Evolutionary conservation across 2,329 filamentous ascomycete species (phyloP).

Genomic region (Colletotrichum simmondsii): DNA sequence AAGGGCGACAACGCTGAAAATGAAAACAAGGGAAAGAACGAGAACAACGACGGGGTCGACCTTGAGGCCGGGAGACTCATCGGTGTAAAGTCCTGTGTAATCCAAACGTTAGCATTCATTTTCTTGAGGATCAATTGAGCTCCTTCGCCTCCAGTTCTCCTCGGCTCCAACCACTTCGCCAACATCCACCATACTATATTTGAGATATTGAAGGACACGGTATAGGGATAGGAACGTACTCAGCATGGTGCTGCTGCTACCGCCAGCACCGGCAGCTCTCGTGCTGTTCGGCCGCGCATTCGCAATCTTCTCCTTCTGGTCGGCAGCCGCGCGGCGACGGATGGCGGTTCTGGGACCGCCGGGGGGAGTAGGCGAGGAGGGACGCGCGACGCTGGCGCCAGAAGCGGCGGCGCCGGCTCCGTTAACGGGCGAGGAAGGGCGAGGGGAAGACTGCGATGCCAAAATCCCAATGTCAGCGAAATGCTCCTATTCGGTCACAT

Average conservation of each 20-base stretch:
- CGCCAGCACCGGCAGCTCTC: conserved; percentile 90
- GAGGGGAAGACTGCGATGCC: conserved; percentile 63
- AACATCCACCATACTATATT: not conserved
- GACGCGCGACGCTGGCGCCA: conserved; percentile 78
- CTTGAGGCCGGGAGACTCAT: conserved; percentile 96
- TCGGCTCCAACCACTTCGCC: not conserved
- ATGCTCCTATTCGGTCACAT: not conserved
- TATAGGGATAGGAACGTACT: conserved; percentile 67
- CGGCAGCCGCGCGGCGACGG: conserved; percentile 92
- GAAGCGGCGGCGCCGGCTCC: conserved; percentile 64
- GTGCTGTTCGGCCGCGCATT: conserved; percentile 95
- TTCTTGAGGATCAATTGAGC: not conserved
- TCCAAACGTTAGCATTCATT: conserved; percentile 40
- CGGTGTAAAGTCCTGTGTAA: conserved; percentile 86
- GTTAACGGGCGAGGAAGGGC: conserved; percentile 68
- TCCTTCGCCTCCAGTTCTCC: not conserved
- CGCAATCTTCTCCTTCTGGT: conserved; percentile 96
- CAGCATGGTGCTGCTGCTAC: conserved; percentile 98
- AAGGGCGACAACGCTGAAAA: conserved; percentile 97
- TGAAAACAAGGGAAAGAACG: conserved; percentile 96
- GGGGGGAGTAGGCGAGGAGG: conserved; percentile 87
- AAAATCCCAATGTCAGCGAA: conserved; percentile 1
- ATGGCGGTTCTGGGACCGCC: conserved; percentile 96
- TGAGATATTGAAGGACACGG: not conserved
- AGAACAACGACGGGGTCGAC: conserved; percentile 98